These are phyloP conservation scores for Aureobasidium melanogenum DNA, from an alignment of 2,329 filamentous ascomycete genomes.

Conservation along the genomic window DNA sequence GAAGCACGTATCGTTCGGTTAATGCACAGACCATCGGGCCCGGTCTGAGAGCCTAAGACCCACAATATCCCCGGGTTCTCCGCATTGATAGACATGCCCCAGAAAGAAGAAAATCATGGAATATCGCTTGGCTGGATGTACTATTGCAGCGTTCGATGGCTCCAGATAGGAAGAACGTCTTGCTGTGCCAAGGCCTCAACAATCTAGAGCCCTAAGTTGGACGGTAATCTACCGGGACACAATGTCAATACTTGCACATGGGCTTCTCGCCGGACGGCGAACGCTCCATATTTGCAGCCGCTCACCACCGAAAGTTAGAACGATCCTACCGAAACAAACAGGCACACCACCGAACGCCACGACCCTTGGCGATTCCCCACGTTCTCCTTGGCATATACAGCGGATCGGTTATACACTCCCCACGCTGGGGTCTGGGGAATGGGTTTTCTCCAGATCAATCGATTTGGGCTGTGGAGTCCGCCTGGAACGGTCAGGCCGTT, in stretches of 20 bases:
- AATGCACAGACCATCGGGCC: background rate
- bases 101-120: background rate
- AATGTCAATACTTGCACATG: background rate
- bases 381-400: background rate
- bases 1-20: background rate
- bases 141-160: background rate
- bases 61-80: background rate
- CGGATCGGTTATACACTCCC: background rate
- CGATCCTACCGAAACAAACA: background rate
- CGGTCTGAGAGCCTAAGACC: background rate
- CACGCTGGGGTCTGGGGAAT: background rate
- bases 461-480: background rate
- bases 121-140: background rate
- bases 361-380: background rate
- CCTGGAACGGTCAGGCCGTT: slow-evolving; percentile 1
- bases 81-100: slow-evolving; percentile 1
- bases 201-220: background rate
- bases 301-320: slow-evolving; percentile 3
- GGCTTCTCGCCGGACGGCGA: slow-evolving; percentile 2
- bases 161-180: background rate
- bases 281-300: background rate
- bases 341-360: background rate
- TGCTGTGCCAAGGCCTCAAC: background rate
- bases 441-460: slow-evolving; percentile 1
- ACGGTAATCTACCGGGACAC: background rate